phyloP scores from a whole-genome alignment of 2,329 filamentous ascomycete genomes.

The Xylaria sp. region DNA sequence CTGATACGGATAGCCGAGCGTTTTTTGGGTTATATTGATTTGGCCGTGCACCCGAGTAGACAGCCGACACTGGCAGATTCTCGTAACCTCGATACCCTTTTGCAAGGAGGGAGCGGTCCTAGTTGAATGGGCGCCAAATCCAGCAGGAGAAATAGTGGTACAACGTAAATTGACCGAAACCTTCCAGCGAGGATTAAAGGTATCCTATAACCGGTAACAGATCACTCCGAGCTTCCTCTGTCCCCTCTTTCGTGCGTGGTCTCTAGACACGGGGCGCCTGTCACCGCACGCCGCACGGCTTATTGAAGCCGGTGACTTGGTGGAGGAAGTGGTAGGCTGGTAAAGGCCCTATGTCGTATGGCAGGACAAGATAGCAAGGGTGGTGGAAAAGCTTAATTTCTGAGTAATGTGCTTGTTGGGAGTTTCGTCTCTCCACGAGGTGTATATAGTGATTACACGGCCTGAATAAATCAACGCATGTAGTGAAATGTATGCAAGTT shows the following conservation, averaged over 20 bases:
- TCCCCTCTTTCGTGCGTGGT: constrained; percentile 14
- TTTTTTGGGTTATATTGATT: constrained; percentile 16
- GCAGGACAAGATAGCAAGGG: constrained; percentile 19
- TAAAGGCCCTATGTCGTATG: constrained; percentile 10
- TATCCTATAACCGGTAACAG: constrained; percentile 21
- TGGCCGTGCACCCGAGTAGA: constrained; percentile 15
- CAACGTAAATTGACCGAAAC: constrained; percentile 3
- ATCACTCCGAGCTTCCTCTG: constrained; percentile 17
- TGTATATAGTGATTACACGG: constrained; percentile 31
- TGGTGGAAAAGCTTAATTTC: constrained; percentile 28
- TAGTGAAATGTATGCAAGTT: constrained; percentile 26
- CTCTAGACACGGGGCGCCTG: constrained; percentile 32
- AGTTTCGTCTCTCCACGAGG: constrained; percentile 24
- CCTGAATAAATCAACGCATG: constrained; percentile 23
- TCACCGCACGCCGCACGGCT: constrained; percentile 31
- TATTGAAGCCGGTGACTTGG: not conserved
- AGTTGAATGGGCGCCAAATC: constrained; percentile 7
- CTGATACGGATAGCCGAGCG: constrained; percentile 14
- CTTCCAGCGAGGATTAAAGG: constrained; percentile 2
- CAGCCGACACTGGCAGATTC: constrained; percentile 16
- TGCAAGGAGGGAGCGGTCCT: not conserved
- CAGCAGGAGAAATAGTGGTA: constrained; percentile 8
- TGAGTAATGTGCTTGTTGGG: constrained; percentile 18
- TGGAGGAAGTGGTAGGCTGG: constrained; percentile 22
- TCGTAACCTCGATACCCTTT: constrained; percentile 13